Conservation (phyloP, 352 stramenopile genomes). For the Phytophthora pini region DNA sequence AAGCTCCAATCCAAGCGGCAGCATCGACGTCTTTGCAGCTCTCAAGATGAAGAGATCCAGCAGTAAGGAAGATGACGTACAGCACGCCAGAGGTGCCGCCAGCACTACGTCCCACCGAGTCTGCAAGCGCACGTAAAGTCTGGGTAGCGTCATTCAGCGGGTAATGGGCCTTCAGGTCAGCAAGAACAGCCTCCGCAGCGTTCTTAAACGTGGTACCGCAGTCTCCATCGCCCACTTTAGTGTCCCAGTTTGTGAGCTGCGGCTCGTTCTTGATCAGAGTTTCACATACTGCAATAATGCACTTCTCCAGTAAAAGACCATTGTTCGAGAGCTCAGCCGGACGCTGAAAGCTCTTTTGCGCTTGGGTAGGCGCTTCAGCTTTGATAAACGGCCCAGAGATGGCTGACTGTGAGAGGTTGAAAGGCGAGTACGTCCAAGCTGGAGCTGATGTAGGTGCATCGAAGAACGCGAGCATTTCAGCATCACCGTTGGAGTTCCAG, state of each 20-base stretch:
- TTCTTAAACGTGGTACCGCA: constrained; percentile 96
- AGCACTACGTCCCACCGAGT: constrained; percentile 79
- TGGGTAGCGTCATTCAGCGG: constrained; percentile 66
- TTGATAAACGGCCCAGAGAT: constrained; percentile 44
- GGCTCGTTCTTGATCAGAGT: constrained; percentile 89
- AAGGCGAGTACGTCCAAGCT: constrained; percentile 72
- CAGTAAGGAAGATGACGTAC: constrained; percentile 94
- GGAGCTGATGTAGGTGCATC: constrained; percentile 66
- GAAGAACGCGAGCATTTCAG: constrained; percentile 58
- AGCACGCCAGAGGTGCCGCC: constrained; percentile 95
- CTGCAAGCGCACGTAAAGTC: constrained; percentile 66
- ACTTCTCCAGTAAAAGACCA: constrained; percentile 58
- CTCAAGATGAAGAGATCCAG: constrained; percentile 62
- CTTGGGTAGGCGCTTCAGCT: constrained; percentile 26
- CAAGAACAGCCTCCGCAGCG: constrained; percentile 89
- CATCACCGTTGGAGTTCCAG: constrained; percentile 81
- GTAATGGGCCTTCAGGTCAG: constrained; percentile 62
- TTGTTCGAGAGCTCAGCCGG: constrained; percentile 50
- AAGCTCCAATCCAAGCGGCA: constrained; percentile 57
- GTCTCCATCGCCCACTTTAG: constrained; percentile 97
- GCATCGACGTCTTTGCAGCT: constrained; percentile 36
- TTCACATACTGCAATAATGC: constrained; percentile 69
- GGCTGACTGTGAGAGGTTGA: constrained; percentile 38
- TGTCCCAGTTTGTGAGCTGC: constrained; percentile 95
- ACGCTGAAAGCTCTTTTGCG: constrained; percentile 44